Conservation (phyloP, 1,139 yeast genomes). For the Suhomyces ambrosiae region DNA sequence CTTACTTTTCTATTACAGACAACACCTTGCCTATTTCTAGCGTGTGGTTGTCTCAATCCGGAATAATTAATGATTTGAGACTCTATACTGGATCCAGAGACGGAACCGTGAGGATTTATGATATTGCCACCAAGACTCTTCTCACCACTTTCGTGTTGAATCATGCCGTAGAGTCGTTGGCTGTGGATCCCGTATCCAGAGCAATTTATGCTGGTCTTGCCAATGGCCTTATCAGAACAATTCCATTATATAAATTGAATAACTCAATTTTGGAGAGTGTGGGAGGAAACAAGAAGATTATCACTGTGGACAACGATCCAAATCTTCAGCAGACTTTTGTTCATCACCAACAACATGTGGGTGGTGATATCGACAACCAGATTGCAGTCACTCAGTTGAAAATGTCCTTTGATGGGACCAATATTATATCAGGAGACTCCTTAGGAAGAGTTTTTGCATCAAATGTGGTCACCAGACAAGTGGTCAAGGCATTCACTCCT, state of each 20-base stretch:
- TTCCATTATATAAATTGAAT: conserved; percentile 57
- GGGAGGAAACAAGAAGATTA: conserved; percentile 57
- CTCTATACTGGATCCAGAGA: conserved; percentile 75
- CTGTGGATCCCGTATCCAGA: conserved; percentile 83
- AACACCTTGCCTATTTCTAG: conserved; percentile 79
- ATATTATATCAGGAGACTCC: conserved; percentile 72
- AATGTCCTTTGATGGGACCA: conserved; percentile 76
- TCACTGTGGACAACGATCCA: conserved; percentile 54
- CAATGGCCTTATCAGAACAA: conserved; percentile 61
- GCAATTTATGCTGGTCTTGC: conserved; percentile 68
- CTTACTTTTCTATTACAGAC: conserved; percentile 60
- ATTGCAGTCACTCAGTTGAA: conserved; percentile 51
- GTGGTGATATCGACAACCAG: conserved; percentile 14
- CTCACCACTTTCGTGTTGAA: conserved; percentile 74
- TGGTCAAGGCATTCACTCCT: conserved; percentile 63
- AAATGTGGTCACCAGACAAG: conserved; percentile 79
- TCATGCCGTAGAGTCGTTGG: conserved; percentile 56
- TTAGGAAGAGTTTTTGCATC: conserved; percentile 67
- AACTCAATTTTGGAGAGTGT: conserved; percentile 51
- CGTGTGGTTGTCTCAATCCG: conserved; percentile 49
- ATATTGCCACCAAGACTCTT: conserved; percentile 45
- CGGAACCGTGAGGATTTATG: conserved; percentile 71
- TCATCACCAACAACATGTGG: conserved; percentile 48
- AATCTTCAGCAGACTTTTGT: conserved; percentile 56
- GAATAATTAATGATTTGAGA: conserved; percentile 59